A percentile compares a stretch with the other conserved stretches of the same genome.
Conservation (phyloP, 345 rosid genomes). For the Eutrema heterophyllum region DNA sequence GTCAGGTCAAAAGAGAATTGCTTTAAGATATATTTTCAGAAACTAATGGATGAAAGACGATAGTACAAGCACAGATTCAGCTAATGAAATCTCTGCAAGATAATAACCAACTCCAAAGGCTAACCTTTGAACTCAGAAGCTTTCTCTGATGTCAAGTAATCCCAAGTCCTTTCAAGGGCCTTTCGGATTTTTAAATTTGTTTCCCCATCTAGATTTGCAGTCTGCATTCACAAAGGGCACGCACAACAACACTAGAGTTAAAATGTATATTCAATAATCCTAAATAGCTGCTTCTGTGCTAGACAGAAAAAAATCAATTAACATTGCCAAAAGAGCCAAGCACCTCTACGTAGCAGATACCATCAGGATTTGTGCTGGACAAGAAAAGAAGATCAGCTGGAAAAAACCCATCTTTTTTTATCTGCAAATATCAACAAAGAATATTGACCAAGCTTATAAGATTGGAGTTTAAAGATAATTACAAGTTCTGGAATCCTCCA, state of each 20-base stretch:
- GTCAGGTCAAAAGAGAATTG: not conserved
- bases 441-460: not conserved
- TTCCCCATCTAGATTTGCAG: slow-evolving; percentile 98
- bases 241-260: not conserved
- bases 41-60: not conserved
- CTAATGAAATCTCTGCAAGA: not conserved
- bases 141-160: slow-evolving; percentile 76
- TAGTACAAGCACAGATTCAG: not conserved
- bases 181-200: slow-evolving; percentile 97
- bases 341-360: slow-evolving; percentile 96
- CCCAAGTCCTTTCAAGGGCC: slow-evolving; percentile 97
- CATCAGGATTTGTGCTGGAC: slow-evolving; percentile 86
- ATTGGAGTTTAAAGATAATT: slow-evolving; percentile 43
- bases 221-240: slow-evolving; percentile 41
- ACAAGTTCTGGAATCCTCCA: slow-evolving; percentile 24
- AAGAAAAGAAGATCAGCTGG: slow-evolving; percentile 94
- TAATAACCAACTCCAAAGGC: not conserved
- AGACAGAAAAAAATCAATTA: not conserved
- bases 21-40: not conserved
- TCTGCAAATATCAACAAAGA: slow-evolving; percentile 45
- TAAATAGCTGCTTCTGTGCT: not conserved
- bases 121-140: slow-evolving; percentile 83
- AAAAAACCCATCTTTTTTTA: slow-evolving; percentile 83
- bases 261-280: not conserved
- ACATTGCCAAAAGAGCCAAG: slow-evolving; percentile 5